phyloP scores from a whole-genome alignment of 768 basidiomycete genomes.

The Rhodotorula kratochvilovae region DNA sequence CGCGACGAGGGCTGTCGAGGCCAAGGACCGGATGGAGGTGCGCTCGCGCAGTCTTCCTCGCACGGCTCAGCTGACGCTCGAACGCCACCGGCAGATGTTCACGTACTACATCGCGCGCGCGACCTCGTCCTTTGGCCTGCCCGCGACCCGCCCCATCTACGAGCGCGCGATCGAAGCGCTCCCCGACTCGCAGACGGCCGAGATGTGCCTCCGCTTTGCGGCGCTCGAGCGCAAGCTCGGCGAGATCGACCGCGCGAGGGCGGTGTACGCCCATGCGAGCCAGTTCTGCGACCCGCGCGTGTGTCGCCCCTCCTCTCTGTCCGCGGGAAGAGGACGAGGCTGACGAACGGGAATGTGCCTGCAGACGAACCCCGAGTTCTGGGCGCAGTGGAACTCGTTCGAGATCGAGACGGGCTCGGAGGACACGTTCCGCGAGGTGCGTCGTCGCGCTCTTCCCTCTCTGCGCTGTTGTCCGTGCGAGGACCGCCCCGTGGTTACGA shows the following conservation, averaged over 20 bases:
- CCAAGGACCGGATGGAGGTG: constrained; percentile 93
- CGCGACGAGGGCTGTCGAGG: constrained; percentile 75
- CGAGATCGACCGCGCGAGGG: constrained; percentile 94
- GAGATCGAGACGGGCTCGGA: constrained; percentile 98
- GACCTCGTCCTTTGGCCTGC: constrained; percentile 87
- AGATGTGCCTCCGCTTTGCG: constrained; percentile 96
- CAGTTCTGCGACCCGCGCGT: constrained; percentile 97
- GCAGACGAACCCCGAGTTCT: constrained; percentile 70
- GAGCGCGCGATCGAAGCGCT: constrained; percentile 88
- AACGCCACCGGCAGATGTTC: constrained; percentile 64
- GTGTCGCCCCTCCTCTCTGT: constrained; percentile 3
- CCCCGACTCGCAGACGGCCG: constrained; percentile 88
- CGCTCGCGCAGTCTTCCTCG: constrained; percentile 33
- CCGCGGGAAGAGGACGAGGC: too few relatives aligned
- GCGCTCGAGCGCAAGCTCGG: constrained; percentile 93
- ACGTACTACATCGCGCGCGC: constrained; percentile 97
- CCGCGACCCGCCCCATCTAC: constrained; percentile 93
- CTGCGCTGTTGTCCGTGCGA: not conserved
- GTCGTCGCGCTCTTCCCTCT: constrained; percentile 37
- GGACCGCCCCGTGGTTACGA: too few relatives aligned
- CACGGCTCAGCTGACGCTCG: not conserved
- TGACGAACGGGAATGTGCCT: too few relatives aligned
- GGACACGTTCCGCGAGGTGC: constrained; percentile 75
- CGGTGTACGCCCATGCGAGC: constrained; percentile 93
- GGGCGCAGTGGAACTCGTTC: constrained; percentile 94